phyloP scores from a whole-genome alignment of 2,329 filamentous ascomycete species.

The Fusarium sp. region DNA sequence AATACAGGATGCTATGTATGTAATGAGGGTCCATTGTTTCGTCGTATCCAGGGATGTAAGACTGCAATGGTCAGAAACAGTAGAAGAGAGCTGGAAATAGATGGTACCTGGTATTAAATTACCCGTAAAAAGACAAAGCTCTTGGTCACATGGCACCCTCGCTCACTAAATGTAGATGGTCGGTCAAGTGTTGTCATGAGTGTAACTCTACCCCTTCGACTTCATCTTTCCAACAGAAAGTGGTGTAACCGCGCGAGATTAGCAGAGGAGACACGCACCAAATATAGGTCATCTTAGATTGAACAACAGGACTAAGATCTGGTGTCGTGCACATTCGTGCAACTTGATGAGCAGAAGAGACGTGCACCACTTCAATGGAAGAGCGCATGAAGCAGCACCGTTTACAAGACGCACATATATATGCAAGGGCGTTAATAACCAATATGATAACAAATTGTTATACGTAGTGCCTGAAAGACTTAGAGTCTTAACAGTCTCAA shows the following conservation, averaged over 20 bases:
- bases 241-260: conserved; percentile 21
- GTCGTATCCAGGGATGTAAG: neutral
- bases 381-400: conserved; percentile 7
- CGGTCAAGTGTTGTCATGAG: neutral
- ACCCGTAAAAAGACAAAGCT: neutral
- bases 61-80: neutral
- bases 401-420: conserved; percentile 13
- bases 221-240: conserved; percentile 10
- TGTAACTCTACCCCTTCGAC: conserved; percentile 1
- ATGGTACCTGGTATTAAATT: neutral
- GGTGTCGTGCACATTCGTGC: conserved; percentile 3
- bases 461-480: neutral
- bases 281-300: conserved; percentile 26
- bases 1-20: neutral
- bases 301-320: conserved; percentile 2
- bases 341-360: conserved; percentile 1
- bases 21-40: neutral
- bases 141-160: neutral
- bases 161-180: neutral
- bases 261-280: conserved; percentile 11
- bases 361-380: neutral
- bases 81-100: neutral
- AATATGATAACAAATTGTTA: neutral
- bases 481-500: neutral
- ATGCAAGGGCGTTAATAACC: conserved; percentile 1